Conservation (phyloP, 2,329 filamentous ascomycete species). For the Pseudonectria foliicola region DNA sequence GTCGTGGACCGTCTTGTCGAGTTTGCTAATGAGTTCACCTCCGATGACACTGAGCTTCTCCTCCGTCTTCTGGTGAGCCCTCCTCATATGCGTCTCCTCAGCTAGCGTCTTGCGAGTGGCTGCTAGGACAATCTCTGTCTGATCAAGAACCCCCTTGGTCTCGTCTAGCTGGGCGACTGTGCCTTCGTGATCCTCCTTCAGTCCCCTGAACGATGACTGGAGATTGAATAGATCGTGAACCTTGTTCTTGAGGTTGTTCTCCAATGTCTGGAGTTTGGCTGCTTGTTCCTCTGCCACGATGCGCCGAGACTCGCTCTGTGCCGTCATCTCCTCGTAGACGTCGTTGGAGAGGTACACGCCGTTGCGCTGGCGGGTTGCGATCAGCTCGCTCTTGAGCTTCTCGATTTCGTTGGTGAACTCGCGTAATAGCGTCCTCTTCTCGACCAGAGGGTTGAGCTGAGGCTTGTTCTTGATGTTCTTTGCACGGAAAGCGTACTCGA, state of each 20-base stretch:
- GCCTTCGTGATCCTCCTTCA: conserved; percentile 85
- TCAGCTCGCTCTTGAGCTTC: conserved; percentile 86
- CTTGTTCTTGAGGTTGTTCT: conserved; percentile 84
- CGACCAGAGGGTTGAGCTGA: conserved; percentile 84
- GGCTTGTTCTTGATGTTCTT: conserved; percentile 99
- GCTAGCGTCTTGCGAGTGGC: conserved; percentile 69
- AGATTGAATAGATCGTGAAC: conserved; percentile 85
- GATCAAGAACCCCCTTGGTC: conserved; percentile 73
- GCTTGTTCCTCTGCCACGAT: conserved; percentile 90
- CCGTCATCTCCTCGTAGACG: conserved; percentile 82
- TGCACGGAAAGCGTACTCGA: conserved; percentile 95
- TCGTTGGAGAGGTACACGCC: conserved; percentile 91
- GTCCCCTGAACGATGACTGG: conserved; percentile 75
- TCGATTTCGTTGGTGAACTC: conserved; percentile 93
- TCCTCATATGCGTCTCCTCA: conserved; percentile 72
- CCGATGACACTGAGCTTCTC: conserved; percentile 67
- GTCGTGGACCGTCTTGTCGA: conserved; percentile 72
- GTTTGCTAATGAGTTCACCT: conserved; percentile 66
- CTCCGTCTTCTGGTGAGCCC: conserved; percentile 83
- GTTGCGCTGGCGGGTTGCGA: conserved; percentile 86
- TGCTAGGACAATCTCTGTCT: conserved; percentile 77
- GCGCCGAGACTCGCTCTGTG: conserved; percentile 82
- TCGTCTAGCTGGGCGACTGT: conserved; percentile 66
- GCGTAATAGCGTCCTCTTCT: conserved; percentile 83
- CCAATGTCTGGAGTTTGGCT: conserved; percentile 87